Percentiles rank a stretch among this genome's conserved stretches.
These are phyloP conservation scores for Cladorrhinum sp. DNA, from an alignment of 2,329 filamentous ascomycete species.

Conservation along the genomic window DNA sequence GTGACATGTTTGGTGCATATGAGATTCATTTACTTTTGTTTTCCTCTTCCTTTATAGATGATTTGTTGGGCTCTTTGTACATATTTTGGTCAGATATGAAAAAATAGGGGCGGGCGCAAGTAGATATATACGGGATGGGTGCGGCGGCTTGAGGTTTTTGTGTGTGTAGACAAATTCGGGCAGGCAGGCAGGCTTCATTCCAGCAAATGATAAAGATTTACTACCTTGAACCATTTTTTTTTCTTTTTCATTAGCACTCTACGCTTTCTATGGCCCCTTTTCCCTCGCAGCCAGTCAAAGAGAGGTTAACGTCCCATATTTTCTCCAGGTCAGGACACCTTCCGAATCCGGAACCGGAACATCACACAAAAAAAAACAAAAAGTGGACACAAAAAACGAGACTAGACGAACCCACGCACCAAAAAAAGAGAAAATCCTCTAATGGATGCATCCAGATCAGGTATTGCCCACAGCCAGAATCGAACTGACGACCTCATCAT, in stretches of 20 bases:
- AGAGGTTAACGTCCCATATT: too few relatives aligned
- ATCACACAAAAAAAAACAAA: not conserved
- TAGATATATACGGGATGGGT: not conserved
- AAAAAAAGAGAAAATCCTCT: not conserved
- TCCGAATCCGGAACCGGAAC: not conserved
- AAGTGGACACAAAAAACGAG: not conserved
- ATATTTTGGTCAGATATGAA: not conserved
- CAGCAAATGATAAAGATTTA: not conserved
- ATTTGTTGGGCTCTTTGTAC: not conserved
- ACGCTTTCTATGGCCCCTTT: too few relatives aligned
- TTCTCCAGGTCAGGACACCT: too few relatives aligned
- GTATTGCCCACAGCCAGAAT: constrained; percentile 1
- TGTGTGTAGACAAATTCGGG: not conserved
- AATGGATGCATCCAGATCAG: not conserved
- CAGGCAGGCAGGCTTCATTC: not conserved
- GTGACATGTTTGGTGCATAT: not conserved
- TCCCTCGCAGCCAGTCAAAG: too few relatives aligned
- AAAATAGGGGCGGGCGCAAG: not conserved
- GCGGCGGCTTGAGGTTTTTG: not conserved
- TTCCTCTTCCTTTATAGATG: not conserved
- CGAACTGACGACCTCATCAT: constrained; percentile 4
- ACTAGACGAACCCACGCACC: too few relatives aligned
- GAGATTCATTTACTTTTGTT: not conserved
- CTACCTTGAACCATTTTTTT: too few relatives aligned
- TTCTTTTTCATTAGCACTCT: too few relatives aligned